phyloP scores from a whole-genome alignment of 257 asterid genomes.

The Parsonsia alboflavescens region DNA sequence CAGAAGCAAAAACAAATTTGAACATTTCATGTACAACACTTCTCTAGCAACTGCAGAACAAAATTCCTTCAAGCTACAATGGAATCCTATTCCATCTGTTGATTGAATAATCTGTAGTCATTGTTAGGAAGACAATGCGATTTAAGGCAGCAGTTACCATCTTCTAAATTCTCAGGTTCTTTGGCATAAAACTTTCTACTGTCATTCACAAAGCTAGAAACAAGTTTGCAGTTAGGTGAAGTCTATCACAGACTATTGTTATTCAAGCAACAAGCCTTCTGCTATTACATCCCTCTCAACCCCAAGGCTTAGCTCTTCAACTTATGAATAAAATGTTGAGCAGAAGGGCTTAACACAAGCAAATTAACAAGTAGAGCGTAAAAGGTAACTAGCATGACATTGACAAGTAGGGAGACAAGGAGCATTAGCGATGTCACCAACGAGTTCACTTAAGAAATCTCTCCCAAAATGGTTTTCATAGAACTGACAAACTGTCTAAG shows the following conservation, averaged over 20 bases:
- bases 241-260: background rate
- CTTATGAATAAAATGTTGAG: background rate
- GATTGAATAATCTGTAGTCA: background rate
- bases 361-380: background rate
- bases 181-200: background rate
- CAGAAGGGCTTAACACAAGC: background rate
- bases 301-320: background rate
- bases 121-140: background rate
- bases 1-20: background rate
- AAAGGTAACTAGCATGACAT: background rate
- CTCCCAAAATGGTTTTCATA: background rate
- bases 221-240: background rate
- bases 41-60: background rate
- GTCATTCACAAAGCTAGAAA: background rate
- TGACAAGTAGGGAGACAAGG: background rate
- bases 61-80: background rate
- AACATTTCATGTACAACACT: background rate
- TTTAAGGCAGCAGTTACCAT: background rate
- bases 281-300: background rate
- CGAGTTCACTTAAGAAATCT: background rate
- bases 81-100: background rate
- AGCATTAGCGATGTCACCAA: background rate
- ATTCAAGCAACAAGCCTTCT: background rate
- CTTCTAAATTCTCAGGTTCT: background rate
- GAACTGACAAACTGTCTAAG: background rate